Evolutionary conservation across 371 early-diverging fungal species (phyloP).

Genomic region (Blakeslea trispora): DNA sequence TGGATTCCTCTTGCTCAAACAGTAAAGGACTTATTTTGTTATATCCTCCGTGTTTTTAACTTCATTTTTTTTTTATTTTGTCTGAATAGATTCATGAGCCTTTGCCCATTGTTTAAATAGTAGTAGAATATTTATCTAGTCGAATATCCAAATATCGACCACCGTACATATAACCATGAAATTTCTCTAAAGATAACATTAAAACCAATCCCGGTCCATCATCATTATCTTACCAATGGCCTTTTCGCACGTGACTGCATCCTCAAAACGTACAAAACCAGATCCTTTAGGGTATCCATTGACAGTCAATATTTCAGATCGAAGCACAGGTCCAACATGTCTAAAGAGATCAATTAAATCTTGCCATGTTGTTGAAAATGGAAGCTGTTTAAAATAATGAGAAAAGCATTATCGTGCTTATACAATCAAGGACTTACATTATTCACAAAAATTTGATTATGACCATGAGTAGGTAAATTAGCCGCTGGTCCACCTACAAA

Average conservation of each 20-base stretch:
- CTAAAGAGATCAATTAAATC: slow-evolving; percentile 69
- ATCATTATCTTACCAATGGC: slow-evolving; percentile 66
- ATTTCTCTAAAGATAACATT: slow-evolving; percentile 37
- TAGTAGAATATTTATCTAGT: slow-evolving; percentile 39
- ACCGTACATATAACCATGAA: slow-evolving; percentile 63
- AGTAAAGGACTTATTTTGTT: too few species aligned
- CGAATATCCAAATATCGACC: slow-evolving; percentile 59
- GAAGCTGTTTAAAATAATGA: slow-evolving; percentile 57
- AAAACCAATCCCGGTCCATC: neutral
- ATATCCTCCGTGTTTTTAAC: too few species aligned
- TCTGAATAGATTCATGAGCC: slow-evolving; percentile 26
- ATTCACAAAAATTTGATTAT: slow-evolving; percentile 59
- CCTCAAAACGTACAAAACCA: slow-evolving; percentile 65
- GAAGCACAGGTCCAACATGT: slow-evolving; percentile 55
- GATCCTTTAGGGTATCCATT: slow-evolving; percentile 65
- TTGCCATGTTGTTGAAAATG: slow-evolving; percentile 66
- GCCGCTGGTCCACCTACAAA: slow-evolving; percentile 49
- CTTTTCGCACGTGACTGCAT: slow-evolving; percentile 54
- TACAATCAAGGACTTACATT: slow-evolving; percentile 61
- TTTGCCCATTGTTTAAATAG: slow-evolving; percentile 19
- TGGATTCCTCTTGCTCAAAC: slow-evolving; percentile 26
- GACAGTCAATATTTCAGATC: slow-evolving; percentile 53
- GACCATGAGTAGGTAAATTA: slow-evolving; percentile 41
- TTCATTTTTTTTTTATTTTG: too few species aligned
- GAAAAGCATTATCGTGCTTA: too few species aligned